Conservation (phyloP, 2,329 filamentous ascomycete genomes). For the Penicillium sp. region DNA sequence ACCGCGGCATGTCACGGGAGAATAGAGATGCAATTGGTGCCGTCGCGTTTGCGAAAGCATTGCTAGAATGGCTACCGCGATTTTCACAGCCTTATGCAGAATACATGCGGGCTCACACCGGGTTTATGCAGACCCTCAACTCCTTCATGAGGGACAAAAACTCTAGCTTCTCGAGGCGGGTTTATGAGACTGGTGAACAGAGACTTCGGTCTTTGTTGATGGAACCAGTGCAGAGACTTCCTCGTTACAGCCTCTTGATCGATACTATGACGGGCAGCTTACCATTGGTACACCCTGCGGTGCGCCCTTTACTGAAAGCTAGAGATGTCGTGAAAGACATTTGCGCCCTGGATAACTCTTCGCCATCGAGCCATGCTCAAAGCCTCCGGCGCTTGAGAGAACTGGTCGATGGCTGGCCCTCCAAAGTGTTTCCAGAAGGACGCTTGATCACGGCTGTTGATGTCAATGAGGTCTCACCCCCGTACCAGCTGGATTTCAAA, state of each 20-base stretch:
- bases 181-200: slow-evolving; percentile 85
- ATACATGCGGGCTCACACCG: slow-evolving; percentile 86
- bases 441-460: slow-evolving; percentile 79
- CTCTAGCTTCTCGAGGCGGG: slow-evolving; percentile 76
- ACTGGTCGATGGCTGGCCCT: slow-evolving; percentile 74
- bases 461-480: slow-evolving; percentile 70
- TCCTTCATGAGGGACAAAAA: slow-evolving; percentile 71
- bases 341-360: slow-evolving; percentile 79
- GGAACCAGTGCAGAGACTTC: slow-evolving; percentile 90
- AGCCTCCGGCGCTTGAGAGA: slow-evolving; percentile 70
- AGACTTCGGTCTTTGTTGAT: slow-evolving; percentile 86
- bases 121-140: slow-evolving; percentile 78
- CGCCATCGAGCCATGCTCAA: slow-evolving; percentile 65
- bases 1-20: slow-evolving; percentile 46
- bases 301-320: slow-evolving; percentile 79
- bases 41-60: slow-evolving; percentile 71
- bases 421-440: slow-evolving; percentile 67
- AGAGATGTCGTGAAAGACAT: slow-evolving; percentile 94
- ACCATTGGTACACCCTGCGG: slow-evolving; percentile 78
- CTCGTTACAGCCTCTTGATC: slow-evolving; percentile 92
- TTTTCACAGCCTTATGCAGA: slow-evolving; percentile 90
- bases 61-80: slow-evolving; percentile 88
- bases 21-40: slow-evolving; percentile 73
- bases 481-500: slow-evolving; percentile 56
- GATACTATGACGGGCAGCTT: slow-evolving; percentile 89